These are phyloP conservation scores for Cyclotella baltica DNA, from an alignment of 108 stramenopile genomes.

Conservation along the genomic window DNA sequence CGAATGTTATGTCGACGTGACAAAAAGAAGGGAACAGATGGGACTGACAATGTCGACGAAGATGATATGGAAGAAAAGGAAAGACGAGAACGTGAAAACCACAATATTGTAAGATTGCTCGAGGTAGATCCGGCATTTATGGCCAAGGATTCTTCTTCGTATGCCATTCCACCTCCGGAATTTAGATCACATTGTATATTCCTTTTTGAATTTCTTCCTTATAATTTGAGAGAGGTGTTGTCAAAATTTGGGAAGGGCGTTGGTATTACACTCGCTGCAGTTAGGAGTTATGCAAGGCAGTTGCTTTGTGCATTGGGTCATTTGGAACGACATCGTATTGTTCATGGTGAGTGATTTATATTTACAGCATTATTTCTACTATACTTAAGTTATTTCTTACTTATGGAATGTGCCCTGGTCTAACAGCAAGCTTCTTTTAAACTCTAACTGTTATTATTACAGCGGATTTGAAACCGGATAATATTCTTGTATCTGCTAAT, in stretches of 20 bases:
- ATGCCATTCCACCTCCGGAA: conserved; percentile 54
- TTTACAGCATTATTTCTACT: background rate
- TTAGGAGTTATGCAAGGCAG: conserved; percentile 91
- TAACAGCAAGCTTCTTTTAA: background rate
- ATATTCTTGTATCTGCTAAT: conserved; percentile 93
- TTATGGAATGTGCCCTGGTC: background rate
- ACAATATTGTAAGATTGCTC: conserved; percentile 74
- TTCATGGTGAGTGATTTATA: conserved; percentile 68
- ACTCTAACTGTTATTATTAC: background rate
- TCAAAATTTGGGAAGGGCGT: conserved; percentile 94
- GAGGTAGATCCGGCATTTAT: conserved; percentile 50
- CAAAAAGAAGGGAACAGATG: conserved; percentile 8
- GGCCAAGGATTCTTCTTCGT: conserved; percentile 25
- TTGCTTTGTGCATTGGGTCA: conserved; percentile 89
- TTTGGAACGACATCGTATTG: conserved; percentile 82
- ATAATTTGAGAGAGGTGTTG: conserved; percentile 89
- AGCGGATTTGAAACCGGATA: conserved; percentile 99
- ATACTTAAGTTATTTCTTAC: background rate
- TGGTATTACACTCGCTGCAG: conserved; percentile 90
- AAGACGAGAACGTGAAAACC: conserved; percentile 52
- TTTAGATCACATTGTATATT: conserved; percentile 83
- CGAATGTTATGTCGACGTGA: conserved; percentile 49
- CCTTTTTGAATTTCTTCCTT: conserved; percentile 85
- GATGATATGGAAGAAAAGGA: conserved; percentile 54
- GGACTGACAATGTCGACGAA: conserved; percentile 33